Evolutionary conservation across 371 early-diverging fungal genomes (phyloP).

Genomic region (Mortierella sp.): DNA sequence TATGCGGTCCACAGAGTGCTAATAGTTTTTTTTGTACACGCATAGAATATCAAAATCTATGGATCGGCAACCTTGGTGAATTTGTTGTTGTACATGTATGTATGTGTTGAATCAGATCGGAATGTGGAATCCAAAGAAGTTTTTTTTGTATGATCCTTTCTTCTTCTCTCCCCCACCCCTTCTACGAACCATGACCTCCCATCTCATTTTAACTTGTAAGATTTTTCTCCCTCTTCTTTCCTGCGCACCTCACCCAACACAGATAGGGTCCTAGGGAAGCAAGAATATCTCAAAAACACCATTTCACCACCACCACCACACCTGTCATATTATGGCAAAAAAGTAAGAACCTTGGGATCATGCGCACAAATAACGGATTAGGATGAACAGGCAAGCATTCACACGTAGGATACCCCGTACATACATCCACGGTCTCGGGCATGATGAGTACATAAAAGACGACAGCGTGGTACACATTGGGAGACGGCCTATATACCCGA

Average conservation of each 20-base stretch:
- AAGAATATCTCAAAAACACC: background rate
- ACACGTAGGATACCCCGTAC: background rate
- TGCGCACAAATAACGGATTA: background rate
- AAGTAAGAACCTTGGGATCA: background rate
- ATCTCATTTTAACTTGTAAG: background rate
- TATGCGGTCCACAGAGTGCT: background rate
- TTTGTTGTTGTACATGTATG: background rate
- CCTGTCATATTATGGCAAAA: background rate
- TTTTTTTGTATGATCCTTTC: background rate
- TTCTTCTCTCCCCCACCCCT: background rate
- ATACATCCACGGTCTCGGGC: background rate
- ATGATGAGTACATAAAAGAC: background rate
- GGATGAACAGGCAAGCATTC: background rate
- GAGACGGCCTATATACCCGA: background rate
- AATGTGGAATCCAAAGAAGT: slow-evolving; percentile 20
- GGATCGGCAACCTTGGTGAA: background rate
- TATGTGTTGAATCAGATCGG: slow-evolving; percentile 1
- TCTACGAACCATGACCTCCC: background rate
- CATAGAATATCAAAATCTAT: background rate
- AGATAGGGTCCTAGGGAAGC: background rate
- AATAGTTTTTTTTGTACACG: background rate
- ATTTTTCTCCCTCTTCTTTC: background rate
- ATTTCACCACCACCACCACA: background rate
- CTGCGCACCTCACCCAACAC: background rate
- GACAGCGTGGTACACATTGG: background rate